Conservation (phyloP, 2,329 filamentous ascomycete genomes). For the Hysterium pulicare region DNA sequence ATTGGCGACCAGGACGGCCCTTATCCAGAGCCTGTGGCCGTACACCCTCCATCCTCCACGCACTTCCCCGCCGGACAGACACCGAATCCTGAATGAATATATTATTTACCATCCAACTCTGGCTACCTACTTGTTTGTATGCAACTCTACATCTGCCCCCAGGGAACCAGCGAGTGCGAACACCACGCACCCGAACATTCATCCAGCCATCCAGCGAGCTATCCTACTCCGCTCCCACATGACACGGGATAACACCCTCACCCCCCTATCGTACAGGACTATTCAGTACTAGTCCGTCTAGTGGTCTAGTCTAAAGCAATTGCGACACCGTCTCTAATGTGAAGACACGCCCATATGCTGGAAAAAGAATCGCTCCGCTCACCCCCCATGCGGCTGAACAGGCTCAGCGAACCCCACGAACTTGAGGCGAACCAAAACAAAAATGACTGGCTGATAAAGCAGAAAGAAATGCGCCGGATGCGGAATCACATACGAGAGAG, state of each 20-base stretch:
- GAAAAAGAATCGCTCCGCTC: constrained; percentile 6
- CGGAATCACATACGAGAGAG: constrained; percentile 16
- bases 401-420: constrained; percentile 12
- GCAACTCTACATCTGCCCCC: neutral
- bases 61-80: neutral
- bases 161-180: neutral
- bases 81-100: neutral
- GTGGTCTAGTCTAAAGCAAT: neutral
- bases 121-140: constrained; percentile 1
- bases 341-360: constrained; percentile 14
- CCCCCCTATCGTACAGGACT: constrained; percentile 4
- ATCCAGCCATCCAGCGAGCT: constrained; percentile 3
- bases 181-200: constrained; percentile 1
- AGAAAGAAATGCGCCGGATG: constrained; percentile 16
- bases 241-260: neutral
- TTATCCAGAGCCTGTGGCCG: too few relatives aligned
- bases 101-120: neutral
- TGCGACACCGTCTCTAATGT: constrained; percentile 12
- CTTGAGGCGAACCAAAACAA: constrained; percentile 21
- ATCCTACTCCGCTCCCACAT: neutral
- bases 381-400: constrained; percentile 19
- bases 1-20: too few relatives aligned
- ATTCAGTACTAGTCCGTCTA: neutral
- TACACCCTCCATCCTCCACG: too few relatives aligned
- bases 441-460: constrained; percentile 22